Evolutionary conservation across 192 early-diverging fungal genomes (phyloP), one percentile per base, ranked within the genome.

Genomic region (Umbelopsis sp.): DNA sequence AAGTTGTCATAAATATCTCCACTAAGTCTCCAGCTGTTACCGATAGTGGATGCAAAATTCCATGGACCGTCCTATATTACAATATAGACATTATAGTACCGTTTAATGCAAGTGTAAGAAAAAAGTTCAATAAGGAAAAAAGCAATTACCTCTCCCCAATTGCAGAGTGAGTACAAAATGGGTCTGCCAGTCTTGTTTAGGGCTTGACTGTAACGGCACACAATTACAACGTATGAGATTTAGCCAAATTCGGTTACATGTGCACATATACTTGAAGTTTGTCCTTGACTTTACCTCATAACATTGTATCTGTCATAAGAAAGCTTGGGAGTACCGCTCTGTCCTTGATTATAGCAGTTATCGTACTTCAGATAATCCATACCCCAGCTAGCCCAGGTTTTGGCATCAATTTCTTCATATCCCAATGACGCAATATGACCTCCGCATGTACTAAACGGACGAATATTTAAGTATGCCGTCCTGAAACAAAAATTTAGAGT

Each of bases 311-410:
- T 34, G 29, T 31, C 41, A 44, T 54, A 79, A 22, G 70, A 59
- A 24, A 73, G 76, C 44, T 81, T 73, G 2, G 73, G 65, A 1
- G 86, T 85, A 20, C 74, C 80, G 34, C 71, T 78, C 1, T 66
- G 45, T 67, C 83, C 73, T 70, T 86, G 56, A 45, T 80, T 71
- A 49, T 78, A 75, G 70, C 88, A 90, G 45, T 87, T 89, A 52
- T 90, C 89, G 51, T 87, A 80, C 66, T 90, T 90, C 11, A 88
- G 71, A 75, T 82, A 89, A 73, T 90, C 89, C 24, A 90, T 76
- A 24, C 73, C 85, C 89, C 87, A 89, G 6, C 44, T 32, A 11
- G 86, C 83, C 75, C 80, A 89, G 31, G 68, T 76, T 21, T 59
- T 53, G 11, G 86, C 83, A 71, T 90, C 89, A 29, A 70, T 41